Conservation (phyloP, 176 grass and related monocot genomes). For the Stipa capillata region DNA sequence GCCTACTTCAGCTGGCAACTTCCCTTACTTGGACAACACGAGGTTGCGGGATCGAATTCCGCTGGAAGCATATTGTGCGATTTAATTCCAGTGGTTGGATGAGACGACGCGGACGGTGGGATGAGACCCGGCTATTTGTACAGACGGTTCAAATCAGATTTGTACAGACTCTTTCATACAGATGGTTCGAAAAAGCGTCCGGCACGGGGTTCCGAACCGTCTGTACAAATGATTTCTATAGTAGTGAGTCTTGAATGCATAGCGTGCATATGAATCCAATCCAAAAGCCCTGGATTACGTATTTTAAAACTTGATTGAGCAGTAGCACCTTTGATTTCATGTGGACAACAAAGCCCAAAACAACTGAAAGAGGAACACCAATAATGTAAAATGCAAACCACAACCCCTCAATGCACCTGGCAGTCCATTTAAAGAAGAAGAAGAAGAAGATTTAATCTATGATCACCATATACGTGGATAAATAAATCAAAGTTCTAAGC, state of each 20-base stretch:
- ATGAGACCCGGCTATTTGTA: too few species aligned
- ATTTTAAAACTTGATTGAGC: neutral
- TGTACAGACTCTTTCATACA: too few species aligned
- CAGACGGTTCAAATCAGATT: too few species aligned
- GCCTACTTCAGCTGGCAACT: too few species aligned
- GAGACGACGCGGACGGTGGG: too few species aligned
- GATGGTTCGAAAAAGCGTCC: too few species aligned
- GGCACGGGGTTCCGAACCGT: too few species aligned
- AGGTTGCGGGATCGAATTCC: too few species aligned
- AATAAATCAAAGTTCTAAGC: neutral
- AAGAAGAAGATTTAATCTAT: neutral
- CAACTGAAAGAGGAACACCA: neutral
- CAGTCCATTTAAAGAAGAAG: neutral
- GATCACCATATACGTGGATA: neutral
- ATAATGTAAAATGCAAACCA: conserved; percentile 10
- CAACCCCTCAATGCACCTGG: neutral
- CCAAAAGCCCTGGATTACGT: neutral
- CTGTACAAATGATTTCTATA: too few species aligned
- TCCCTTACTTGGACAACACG: too few species aligned
- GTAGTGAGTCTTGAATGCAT: neutral
- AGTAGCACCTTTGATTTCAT: neutral
- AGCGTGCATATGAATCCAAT: neutral
- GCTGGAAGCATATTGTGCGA: too few species aligned
- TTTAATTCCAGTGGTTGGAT: too few species aligned
- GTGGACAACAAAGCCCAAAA: neutral